Base-by-base conservation (phyloP, 148 eudicot genomes). In the Vaccinium myrtillus region DNA sequence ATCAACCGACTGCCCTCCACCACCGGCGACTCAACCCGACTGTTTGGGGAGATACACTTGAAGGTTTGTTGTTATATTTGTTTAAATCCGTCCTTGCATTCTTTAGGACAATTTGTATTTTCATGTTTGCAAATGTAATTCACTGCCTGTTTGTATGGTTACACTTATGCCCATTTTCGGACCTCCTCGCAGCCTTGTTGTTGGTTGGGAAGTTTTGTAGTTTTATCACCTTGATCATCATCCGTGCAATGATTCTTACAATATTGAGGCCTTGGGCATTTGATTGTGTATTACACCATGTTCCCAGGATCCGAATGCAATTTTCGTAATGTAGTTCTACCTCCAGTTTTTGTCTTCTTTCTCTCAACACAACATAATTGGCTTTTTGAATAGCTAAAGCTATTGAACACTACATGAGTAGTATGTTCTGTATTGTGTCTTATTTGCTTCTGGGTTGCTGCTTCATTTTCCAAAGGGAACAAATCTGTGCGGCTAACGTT, bases 181-280 rank as follows among this genome's bases (percentile, higher is more conserved):
- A 82, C 82, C 78, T 58, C 74, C 50, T 59, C 4, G 27, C 39
- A 25, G 36, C 53, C 54, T 16, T 32, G 49, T 16, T 32, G 49
- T 69, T 63, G 74, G 50, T 50, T 61, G 55, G 67, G 13, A 82
- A 82, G 49, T 82, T 82, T 85, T 75, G 71, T 82, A 77, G 77
- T 86, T 39, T 21, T 14, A 25, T 55, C 32, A 39, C 43, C 75
- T 65, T 16, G 55, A 2, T 32, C n/a, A 30, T 58, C 73, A 59
- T 73, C 54, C 77, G 2, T 43, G 63, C 56, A 70, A 39, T 75
- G 77, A 71, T 81, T 48, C 82, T 71, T 67, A 79, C 85, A 77
- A 25, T 81, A 49, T 75, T 56, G 48, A 27, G 25, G 74, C 78
- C 6, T 50, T 75, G 85, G 16, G 43, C 36, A 18, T 73, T 74